phyloP scores from a whole-genome alignment of 768 basidiomycete species.

The Lyophyllum shimeji region DNA sequence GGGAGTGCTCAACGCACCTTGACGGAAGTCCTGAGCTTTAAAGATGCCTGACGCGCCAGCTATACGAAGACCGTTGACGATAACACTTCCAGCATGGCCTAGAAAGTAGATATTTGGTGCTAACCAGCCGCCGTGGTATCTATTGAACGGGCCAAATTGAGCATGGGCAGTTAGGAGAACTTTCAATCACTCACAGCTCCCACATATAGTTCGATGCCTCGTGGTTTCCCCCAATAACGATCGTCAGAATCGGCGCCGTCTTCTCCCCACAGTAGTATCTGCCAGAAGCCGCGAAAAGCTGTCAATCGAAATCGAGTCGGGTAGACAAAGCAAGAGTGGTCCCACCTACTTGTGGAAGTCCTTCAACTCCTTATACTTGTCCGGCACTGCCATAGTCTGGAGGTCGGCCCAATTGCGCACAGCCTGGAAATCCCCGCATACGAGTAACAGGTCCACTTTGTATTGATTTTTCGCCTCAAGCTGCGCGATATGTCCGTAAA shows the following conservation, averaged over 20 bases:
- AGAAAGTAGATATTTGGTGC: slow-evolving; percentile 97
- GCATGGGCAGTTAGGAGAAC: not conserved
- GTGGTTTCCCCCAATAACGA: slow-evolving; percentile 97
- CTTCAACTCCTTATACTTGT: slow-evolving; percentile 83
- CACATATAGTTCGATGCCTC: slow-evolving; percentile 96
- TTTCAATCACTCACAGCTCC: slow-evolving; percentile 71
- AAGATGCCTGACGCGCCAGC: slow-evolving; percentile 93
- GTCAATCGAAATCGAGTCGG: not conserved
- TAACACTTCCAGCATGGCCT: slow-evolving; percentile 86
- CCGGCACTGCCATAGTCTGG: slow-evolving; percentile 87
- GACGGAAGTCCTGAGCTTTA: slow-evolving; percentile 70
- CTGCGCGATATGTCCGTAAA: slow-evolving; percentile 68
- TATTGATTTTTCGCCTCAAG: slow-evolving; percentile 64
- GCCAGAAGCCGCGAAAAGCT: not conserved
- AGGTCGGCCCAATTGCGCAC: slow-evolving; percentile 84
- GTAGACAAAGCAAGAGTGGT: not conserved
- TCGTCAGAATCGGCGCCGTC: slow-evolving; percentile 81
- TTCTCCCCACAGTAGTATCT: slow-evolving; percentile 89
- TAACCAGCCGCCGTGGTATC: slow-evolving; percentile 96
- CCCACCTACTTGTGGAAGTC: slow-evolving; percentile 74
- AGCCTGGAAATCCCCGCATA: slow-evolving; percentile 97
- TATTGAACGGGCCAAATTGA: slow-evolving; percentile 26
- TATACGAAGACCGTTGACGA: slow-evolving; percentile 85
- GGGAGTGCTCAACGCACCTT: slow-evolving; percentile 44
- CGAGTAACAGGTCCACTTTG: slow-evolving; percentile 81